These are phyloP conservation scores for Arthroderma sp. DNA, from an alignment of 2,329 filamentous ascomycete genomes.

Conservation along the genomic window DNA sequence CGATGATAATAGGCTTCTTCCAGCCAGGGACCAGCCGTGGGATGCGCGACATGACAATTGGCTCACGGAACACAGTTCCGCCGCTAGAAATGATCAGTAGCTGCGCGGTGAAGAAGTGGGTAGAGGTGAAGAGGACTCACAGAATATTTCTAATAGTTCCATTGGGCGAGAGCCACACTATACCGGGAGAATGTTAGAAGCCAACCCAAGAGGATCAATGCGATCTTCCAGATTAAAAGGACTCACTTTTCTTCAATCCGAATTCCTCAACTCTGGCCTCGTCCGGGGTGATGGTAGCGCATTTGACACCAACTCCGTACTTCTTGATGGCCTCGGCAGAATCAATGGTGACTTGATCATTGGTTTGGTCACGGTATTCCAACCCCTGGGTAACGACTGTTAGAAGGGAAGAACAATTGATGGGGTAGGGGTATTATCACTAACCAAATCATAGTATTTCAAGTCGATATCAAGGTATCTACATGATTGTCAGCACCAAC, in stretches of 20 bases:
- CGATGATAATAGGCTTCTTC: constrained; percentile 99
- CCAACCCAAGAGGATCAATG: neutral
- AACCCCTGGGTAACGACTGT: constrained; percentile 45
- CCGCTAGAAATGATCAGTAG: constrained; percentile 35
- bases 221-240: constrained; percentile 5
- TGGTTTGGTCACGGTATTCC: constrained; percentile 87
- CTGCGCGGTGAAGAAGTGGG: constrained; percentile 8
- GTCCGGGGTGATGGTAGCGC: constrained; percentile 96
- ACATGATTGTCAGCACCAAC: constrained; percentile 12
- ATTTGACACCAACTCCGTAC: constrained; percentile 98
- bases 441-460: constrained; percentile 83
- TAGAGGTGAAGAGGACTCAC: constrained; percentile 21
- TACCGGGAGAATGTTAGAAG: constrained; percentile 7
- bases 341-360: constrained; percentile 90
- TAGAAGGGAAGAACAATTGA: constrained; percentile 3
- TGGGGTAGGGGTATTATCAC: constrained; percentile 8
- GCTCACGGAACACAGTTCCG: constrained; percentile 97
- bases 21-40: constrained; percentile 90
- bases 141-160: constrained; percentile 63
- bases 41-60: constrained; percentile 88
- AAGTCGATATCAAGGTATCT: constrained; percentile 89
- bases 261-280: constrained; percentile 96
- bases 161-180: constrained; percentile 97
- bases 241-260: constrained; percentile 89
- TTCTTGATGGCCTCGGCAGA: constrained; percentile 97